Evolutionary conservation across 257 asterid genomes (phyloP), one percentile per base, ranked within the genome.

Genomic region (Penstemon barbatus): DNA sequence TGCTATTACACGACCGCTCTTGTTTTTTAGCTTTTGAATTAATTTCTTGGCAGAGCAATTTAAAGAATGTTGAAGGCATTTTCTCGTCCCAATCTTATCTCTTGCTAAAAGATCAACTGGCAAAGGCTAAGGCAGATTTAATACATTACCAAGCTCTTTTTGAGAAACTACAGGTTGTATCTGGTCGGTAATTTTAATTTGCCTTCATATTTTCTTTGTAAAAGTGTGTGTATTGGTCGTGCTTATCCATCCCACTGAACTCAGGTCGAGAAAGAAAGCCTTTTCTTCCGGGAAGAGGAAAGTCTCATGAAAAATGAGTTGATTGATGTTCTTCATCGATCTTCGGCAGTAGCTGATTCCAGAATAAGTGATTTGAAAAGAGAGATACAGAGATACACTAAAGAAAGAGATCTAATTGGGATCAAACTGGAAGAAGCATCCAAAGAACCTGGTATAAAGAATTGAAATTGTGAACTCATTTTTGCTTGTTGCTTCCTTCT

Each of bases 111-210:
- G 96, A 91, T 80, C 96, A 91, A 83, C 83, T 91, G 70, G 75
- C 63, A 10, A 94, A 87, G 79, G 88, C 95, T 75, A 91, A 89
- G 81, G 87, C 84, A 64, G 89, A 85, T 70, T 79, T 85, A 43
- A 71, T 71, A 55, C 89, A 83, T 50, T 89, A 87, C 79, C 99
- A 85, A 82, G 81, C 86, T 61, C 83, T 87, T 59, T 85, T 79
- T 51, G 96, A 89, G 85, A 89, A 91, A 86, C 81, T 94, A 70
- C 99, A 94, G 99, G 99, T 93, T 80, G 83, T 75, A 66, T 71
- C 67, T 72, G 74, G 76, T 76, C 66, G 80, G 68, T 67, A 60
- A 81, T 71, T 77, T 77, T 70, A n/a, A 70, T 70, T 59, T 77
- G 49, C 50, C 44, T 75, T 63, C 64, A 38, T 61, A 71, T 63